Conservation (phyloP, 257 asterid species). For the Oldenlandia corymbosa region DNA sequence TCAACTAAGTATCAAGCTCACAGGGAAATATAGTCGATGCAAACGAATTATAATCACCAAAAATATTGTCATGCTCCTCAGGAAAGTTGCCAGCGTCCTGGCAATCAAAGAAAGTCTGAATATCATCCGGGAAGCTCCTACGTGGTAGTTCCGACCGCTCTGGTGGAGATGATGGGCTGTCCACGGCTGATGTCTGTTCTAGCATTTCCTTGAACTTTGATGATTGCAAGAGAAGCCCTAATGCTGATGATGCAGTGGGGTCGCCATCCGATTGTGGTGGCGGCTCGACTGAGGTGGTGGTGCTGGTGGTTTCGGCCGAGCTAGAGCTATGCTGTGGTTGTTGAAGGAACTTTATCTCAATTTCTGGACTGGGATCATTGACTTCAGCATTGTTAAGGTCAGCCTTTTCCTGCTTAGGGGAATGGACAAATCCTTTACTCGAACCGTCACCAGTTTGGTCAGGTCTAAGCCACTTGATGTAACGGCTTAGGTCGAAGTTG, state of each 20-base stretch:
- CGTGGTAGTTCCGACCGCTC: constrained; percentile 38
- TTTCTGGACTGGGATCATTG: constrained; percentile 19
- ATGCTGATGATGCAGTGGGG: constrained; percentile 39
- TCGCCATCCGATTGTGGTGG: constrained; percentile 10
- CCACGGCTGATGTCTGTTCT: constrained; percentile 31
- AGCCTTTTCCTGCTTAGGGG: constrained; percentile 14
- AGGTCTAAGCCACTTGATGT: constrained; percentile 47
- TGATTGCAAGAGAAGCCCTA: constrained; percentile 53
- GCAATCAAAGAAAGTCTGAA: constrained; percentile 83
- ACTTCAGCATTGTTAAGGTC: constrained; percentile 16
- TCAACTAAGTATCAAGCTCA: constrained; percentile 43
- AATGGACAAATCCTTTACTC: neutral
- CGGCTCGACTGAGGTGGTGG: constrained; percentile 14
- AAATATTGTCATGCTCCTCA: constrained; percentile 60
- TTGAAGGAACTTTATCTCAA: constrained; percentile 24
- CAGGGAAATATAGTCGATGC: constrained; percentile 55
- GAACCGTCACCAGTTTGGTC: constrained; percentile 16
- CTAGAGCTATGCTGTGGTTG: constrained; percentile 33
- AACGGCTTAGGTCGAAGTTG: constrained; percentile 85
- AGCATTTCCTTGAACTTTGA: constrained; percentile 63
- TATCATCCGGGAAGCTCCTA: constrained; percentile 82
- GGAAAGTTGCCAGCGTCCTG: constrained; percentile 55
- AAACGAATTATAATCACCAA: constrained; percentile 50
- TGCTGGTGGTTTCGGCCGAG: constrained; percentile 20
- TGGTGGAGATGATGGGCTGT: constrained; percentile 32